These are phyloP conservation scores for Fraxinus quadrangulata DNA, from an alignment of 257 asterid species.

Conservation along the genomic window DNA sequence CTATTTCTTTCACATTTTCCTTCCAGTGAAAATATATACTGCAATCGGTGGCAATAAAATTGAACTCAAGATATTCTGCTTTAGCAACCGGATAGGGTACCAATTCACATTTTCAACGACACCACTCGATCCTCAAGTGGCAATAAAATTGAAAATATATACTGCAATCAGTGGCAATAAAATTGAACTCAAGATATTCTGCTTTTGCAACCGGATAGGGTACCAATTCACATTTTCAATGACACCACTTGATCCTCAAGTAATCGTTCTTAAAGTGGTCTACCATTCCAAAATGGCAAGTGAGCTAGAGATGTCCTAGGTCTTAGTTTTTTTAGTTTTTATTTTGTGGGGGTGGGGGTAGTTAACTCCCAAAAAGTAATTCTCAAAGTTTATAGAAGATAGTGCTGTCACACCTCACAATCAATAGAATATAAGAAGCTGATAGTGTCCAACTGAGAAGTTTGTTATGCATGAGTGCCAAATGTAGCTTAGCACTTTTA, in stretches of 20 bases:
- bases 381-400: background rate
- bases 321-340: background rate
- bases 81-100: background rate
- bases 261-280: background rate
- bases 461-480: background rate
- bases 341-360: too few relatives aligned
- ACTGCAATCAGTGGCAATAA: background rate
- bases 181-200: background rate
- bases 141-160: too few relatives aligned
- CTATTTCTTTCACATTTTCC: background rate
- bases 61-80: background rate
- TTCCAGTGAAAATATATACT: background rate
- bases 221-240: background rate
- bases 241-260: background rate
- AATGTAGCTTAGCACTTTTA: slow-evolving; percentile 14
- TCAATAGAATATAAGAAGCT: background rate
- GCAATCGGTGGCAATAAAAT: background rate
- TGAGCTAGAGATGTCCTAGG: background rate
- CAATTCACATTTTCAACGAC: background rate
- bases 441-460: background rate
- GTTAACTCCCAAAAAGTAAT: background rate
- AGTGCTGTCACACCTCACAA: background rate
- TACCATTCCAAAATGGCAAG: background rate
- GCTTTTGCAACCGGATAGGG: background rate
- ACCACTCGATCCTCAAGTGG: background rate